Conservation (phyloP, 495 filamentous ascomycete species). For the Aspergillus panamensis region DNA sequence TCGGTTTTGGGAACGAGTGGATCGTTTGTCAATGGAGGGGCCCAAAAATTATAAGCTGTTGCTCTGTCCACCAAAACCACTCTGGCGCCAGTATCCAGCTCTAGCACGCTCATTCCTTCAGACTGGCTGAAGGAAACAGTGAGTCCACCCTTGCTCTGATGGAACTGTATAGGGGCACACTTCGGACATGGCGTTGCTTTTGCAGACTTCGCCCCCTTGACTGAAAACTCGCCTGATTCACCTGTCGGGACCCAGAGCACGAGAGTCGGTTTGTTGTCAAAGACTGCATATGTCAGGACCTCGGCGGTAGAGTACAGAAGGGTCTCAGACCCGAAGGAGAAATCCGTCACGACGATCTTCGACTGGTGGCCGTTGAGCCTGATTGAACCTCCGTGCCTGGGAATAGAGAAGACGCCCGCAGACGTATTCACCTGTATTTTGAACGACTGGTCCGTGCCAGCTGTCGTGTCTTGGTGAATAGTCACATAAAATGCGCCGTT, state of each 20-base stretch:
- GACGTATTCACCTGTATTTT: constrained; percentile 53
- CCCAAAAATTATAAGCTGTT: constrained; percentile 55
- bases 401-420: constrained; percentile 46
- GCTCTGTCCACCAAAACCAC: constrained; percentile 51
- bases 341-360: constrained; percentile 60
- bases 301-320: constrained; percentile 61
- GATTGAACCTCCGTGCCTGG: constrained; percentile 36
- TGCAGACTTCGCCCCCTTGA: constrained; percentile 45
- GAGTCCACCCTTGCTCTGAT: constrained; percentile 30
- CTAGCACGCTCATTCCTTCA: constrained; percentile 44
- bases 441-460: constrained; percentile 46
- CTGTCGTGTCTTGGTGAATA: constrained; percentile 47
- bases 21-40: constrained; percentile 49
- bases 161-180: constrained; percentile 40
- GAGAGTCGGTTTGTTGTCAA: constrained; percentile 46
- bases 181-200: constrained; percentile 29
- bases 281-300: constrained; percentile 49
- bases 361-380: constrained; percentile 56
- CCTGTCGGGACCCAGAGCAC: constrained; percentile 53
- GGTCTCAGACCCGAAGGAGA: constrained; percentile 45
- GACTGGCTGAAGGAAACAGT: constrained; percentile 43
- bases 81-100: constrained; percentile 40
- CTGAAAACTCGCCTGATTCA: constrained; percentile 52
- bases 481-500: constrained; percentile 56
- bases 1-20: constrained; percentile 46